Evolutionary conservation across 352 stramenopile species (phyloP).

Genomic region (Plasmopara muralis): DNA sequence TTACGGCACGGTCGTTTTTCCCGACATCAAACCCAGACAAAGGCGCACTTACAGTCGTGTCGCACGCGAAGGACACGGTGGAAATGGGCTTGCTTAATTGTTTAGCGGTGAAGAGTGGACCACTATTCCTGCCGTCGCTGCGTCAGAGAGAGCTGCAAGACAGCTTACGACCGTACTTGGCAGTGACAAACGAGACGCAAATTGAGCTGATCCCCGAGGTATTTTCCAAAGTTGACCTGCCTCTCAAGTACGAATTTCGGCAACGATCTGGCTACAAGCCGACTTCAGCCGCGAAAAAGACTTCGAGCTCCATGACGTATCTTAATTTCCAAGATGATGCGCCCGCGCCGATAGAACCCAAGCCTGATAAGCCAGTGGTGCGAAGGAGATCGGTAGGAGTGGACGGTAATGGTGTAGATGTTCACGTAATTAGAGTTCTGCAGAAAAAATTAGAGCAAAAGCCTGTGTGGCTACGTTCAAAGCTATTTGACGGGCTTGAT

Average conservation of each 20-base stretch:
- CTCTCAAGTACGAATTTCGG: constrained; percentile 80
- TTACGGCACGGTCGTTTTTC: constrained; percentile 58
- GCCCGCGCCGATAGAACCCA: constrained; percentile 37
- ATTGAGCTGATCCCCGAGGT: constrained; percentile 75
- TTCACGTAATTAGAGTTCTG: constrained; percentile 53
- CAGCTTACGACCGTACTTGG: constrained; percentile 54
- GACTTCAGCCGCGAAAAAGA: constrained; percentile 48
- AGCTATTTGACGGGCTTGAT: constrained; percentile 60
- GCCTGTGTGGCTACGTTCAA: constrained; percentile 67
- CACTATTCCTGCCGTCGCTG: constrained; percentile 35
- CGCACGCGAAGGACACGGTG: constrained; percentile 16
- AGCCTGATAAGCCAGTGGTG: constrained; percentile 42
- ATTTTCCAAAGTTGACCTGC: constrained; percentile 78
- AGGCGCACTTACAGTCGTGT: constrained; percentile 21
- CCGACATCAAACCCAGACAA: constrained; percentile 22
- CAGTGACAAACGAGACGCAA: constrained; percentile 38
- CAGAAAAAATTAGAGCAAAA: constrained; percentile 53
- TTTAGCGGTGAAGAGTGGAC: constrained; percentile 25
- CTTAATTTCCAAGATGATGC: constrained; percentile 71
- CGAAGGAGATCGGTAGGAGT: constrained; percentile 45
- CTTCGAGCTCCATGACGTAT: constrained; percentile 71
- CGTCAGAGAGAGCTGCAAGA: constrained; percentile 40
- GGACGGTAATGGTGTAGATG: constrained; percentile 48
- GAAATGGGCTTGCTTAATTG: constrained; percentile 23
- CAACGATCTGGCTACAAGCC: constrained; percentile 68